phyloP scores from a whole-genome alignment of 345 rosid genomes.

The Stellera chamaejasme region DNA sequence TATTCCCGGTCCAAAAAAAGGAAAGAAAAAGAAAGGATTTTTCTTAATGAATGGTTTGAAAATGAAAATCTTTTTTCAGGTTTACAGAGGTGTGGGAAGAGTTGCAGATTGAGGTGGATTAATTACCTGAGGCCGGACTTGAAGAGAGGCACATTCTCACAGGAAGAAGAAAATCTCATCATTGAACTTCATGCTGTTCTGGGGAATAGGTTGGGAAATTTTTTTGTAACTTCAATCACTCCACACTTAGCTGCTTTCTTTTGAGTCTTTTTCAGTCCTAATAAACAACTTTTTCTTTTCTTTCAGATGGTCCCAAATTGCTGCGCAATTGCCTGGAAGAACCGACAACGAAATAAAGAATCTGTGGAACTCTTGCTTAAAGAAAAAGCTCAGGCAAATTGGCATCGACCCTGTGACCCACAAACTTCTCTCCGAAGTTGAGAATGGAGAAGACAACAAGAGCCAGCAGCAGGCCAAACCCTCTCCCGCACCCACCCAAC shows the following conservation, averaged over 20 bases:
- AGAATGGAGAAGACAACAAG: slow-evolving; percentile 30
- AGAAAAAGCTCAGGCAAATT: slow-evolving; percentile 37
- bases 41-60: too few relatives aligned
- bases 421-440: slow-evolving; percentile 42
- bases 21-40: too few relatives aligned
- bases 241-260: not conserved
- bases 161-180: slow-evolving; percentile 70
- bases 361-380: slow-evolving; percentile 44
- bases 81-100: slow-evolving; percentile 81
- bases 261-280: not conserved
- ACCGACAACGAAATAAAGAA: slow-evolving; percentile 54
- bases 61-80: slow-evolving; percentile 28
- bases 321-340: slow-evolving; percentile 51
- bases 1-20: too few relatives aligned
- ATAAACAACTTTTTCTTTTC: not conserved
- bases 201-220: slow-evolving; percentile 55
- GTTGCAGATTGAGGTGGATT: slow-evolving; percentile 87
- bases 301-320: slow-evolving; percentile 50
- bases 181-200: slow-evolving; percentile 84
- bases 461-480: slow-evolving; percentile 9
- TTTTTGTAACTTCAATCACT: not conserved
- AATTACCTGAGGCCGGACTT: slow-evolving; percentile 87
- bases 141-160: slow-evolving; percentile 86
- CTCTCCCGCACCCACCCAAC: slow-evolving; percentile 7
- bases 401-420: slow-evolving; percentile 53